Conservation (phyloP, 805 yeast genomes). For the Ogataea dorogensis region DNA sequence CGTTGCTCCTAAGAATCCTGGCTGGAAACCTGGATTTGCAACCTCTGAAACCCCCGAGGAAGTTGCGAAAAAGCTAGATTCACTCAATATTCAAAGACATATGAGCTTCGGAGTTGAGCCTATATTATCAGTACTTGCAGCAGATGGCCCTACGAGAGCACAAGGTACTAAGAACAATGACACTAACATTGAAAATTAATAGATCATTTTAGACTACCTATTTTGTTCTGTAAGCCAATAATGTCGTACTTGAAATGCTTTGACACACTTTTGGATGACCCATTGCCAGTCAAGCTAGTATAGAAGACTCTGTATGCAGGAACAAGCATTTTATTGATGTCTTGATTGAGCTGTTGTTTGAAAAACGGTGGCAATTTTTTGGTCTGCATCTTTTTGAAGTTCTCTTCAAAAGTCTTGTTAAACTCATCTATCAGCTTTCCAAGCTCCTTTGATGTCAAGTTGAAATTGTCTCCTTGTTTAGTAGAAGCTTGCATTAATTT, state of each 20-base stretch:
- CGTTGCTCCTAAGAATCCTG: constrained; percentile 1
- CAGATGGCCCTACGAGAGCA: constrained; percentile 4
- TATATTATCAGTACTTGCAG: constrained; percentile 19
- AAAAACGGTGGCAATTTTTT: constrained; percentile 39
- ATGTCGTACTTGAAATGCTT: constrained; percentile 70
- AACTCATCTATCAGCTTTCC: constrained; percentile 60
- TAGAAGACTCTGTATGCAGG: constrained; percentile 86
- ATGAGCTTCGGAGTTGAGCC: constrained; percentile 32
- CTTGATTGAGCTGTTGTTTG: constrained; percentile 62
- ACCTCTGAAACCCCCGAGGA: neutral
- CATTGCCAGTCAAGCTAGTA: constrained; percentile 69
- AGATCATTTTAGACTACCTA: constrained; percentile 31
- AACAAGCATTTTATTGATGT: constrained; percentile 65
- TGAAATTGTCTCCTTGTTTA: constrained; percentile 48
- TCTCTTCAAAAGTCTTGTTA: constrained; percentile 78
- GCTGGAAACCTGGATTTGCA: constrained; percentile 5
- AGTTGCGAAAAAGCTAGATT: neutral
- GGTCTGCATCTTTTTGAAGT: constrained; percentile 61
- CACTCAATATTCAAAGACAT: constrained; percentile 9
- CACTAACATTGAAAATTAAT: neutral
- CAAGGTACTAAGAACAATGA: constrained; percentile 4
- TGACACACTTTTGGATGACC: constrained; percentile 64
- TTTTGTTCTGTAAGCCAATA: constrained; percentile 33
- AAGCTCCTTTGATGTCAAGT: constrained; percentile 72
- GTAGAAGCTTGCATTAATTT: constrained; percentile 78